Percentiles rank a stretch among this genome's conserved stretches.
phyloP scores from a whole-genome alignment of 805 yeast species.

The Candida schatavii region DNA sequence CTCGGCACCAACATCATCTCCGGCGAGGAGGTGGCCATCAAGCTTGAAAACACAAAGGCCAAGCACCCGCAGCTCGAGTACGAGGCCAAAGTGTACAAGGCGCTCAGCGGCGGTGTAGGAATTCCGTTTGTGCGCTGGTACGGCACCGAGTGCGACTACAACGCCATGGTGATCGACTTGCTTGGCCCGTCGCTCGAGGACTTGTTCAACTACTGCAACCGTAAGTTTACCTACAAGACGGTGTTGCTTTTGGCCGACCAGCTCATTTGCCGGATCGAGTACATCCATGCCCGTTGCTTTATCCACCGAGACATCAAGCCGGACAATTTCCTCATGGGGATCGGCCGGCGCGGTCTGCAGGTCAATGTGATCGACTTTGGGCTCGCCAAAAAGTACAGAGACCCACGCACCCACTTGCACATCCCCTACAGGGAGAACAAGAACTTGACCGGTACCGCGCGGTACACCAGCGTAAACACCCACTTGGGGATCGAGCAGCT shows the following conservation, averaged over 20 bases:
- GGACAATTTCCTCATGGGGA: slow-evolving; percentile 82
- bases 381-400: slow-evolving; percentile 88
- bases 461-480: slow-evolving; percentile 93
- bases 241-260: slow-evolving; percentile 92
- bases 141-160: slow-evolving; percentile 94
- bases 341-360: slow-evolving; percentile 91
- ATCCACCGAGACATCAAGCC: slow-evolving; percentile 84
- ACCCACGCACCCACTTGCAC: slow-evolving; percentile 89
- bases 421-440: slow-evolving; percentile 96
- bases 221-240: slow-evolving; percentile 91
- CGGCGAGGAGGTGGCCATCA: slow-evolving; percentile 97
- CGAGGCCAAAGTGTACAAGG: slow-evolving; percentile 93
- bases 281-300: slow-evolving; percentile 91
- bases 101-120: slow-evolving; percentile 94
- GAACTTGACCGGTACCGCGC: slow-evolving; percentile 94
- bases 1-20: slow-evolving; percentile 89
- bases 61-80: slow-evolving; percentile 96
- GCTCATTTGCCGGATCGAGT: slow-evolving; percentile 89
- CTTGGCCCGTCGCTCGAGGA: slow-evolving; percentile 96
- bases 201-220: slow-evolving; percentile 90
- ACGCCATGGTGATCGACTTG: slow-evolving; percentile 94
- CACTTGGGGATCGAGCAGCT: slow-evolving; percentile 96
- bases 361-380: slow-evolving; percentile 95
- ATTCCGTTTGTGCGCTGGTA: slow-evolving; percentile 88
- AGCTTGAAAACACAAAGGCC: slow-evolving; percentile 83